phyloP scores from a whole-genome alignment of 2,329 filamentous ascomycete genomes.

The Colletotrichum theobromicola region DNA sequence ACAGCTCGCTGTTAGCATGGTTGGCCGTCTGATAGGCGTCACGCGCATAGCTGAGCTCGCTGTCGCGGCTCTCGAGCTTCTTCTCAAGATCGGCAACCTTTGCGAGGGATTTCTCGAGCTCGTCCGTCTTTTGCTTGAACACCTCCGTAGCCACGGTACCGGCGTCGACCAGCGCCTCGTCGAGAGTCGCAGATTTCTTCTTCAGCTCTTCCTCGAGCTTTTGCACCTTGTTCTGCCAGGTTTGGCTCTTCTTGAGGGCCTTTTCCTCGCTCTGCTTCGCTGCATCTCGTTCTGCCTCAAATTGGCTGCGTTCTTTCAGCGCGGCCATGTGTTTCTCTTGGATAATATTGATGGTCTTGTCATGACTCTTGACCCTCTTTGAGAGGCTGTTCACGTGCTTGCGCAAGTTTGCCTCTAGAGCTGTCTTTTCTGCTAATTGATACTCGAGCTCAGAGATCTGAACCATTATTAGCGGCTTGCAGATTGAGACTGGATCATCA shows the following conservation, averaged over 20 bases:
- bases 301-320: slow-evolving; percentile 53
- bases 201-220: slow-evolving; percentile 42
- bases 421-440: slow-evolving; percentile 34
- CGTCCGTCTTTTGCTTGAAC: slow-evolving; percentile 43
- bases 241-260: slow-evolving; percentile 41
- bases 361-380: slow-evolving; percentile 49
- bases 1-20: slow-evolving; percentile 48
- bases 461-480: neutral
- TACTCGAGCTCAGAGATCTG: slow-evolving; percentile 43
- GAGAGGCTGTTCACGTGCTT: slow-evolving; percentile 20
- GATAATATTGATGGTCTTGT: slow-evolving; percentile 47
- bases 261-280: slow-evolving; percentile 41
- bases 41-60: slow-evolving; percentile 62
- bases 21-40: slow-evolving; percentile 65
- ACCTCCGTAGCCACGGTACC: slow-evolving; percentile 21
- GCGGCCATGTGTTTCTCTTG: slow-evolving; percentile 54
- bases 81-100: slow-evolving; percentile 45
- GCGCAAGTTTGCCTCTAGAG: slow-evolving; percentile 21
- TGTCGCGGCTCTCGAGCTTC: slow-evolving; percentile 37
- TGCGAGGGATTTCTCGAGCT: slow-evolving; percentile 44
- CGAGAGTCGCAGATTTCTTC: slow-evolving; percentile 36
- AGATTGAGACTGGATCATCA: neutral
- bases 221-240: slow-evolving; percentile 37
- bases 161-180: slow-evolving; percentile 34
- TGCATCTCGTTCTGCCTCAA: slow-evolving; percentile 52